Conservation (phyloP, 1,139 yeast genomes). For the Sugiyamaella japonica region DNA sequence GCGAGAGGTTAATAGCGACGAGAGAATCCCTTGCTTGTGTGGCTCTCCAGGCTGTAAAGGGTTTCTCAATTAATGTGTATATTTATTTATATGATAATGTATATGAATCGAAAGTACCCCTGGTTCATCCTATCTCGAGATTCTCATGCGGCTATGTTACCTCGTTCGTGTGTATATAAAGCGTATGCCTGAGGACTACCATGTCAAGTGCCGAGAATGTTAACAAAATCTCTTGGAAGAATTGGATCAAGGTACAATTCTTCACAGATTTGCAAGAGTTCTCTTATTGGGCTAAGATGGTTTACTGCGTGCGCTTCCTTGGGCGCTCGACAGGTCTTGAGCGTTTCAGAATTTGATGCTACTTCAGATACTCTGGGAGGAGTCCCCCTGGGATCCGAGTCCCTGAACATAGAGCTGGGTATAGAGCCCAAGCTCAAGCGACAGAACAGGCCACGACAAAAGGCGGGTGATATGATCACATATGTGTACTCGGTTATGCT, state of each 20-base stretch:
- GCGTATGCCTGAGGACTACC: not conserved
- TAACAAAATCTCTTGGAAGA: not conserved
- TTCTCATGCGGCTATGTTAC: not conserved
- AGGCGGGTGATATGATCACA: slow-evolving; percentile 22
- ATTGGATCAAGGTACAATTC: not conserved
- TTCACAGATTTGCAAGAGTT: not conserved
- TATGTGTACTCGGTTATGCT: slow-evolving; percentile 48
- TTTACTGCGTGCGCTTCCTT: not conserved
- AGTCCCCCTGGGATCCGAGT: slow-evolving; percentile 7
- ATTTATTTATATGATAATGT: slow-evolving; percentile 10
- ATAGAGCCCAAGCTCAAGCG: not conserved
- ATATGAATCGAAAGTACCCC: not conserved
- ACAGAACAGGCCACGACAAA: not conserved
- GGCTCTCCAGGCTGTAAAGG: slow-evolving; percentile 96
- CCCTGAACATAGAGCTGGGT: slow-evolving; percentile 10
- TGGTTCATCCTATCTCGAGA: too few relatives aligned
- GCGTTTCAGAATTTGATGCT: slow-evolving; percentile 2
- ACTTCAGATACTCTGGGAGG: not conserved
- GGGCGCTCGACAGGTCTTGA: not conserved
- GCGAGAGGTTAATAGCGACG: slow-evolving; percentile 86
- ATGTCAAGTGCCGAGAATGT: not conserved
- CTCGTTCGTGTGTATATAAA: not conserved
- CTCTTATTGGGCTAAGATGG: not conserved
- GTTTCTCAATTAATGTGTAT: slow-evolving; percentile 59
- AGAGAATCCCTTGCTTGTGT: slow-evolving; percentile 87